Percentiles rank a stretch among this genome's conserved stretches.
These are phyloP conservation scores for Alternaria conjuncta DNA, from an alignment of 2,329 filamentous ascomycete genomes.

Conservation along the genomic window DNA sequence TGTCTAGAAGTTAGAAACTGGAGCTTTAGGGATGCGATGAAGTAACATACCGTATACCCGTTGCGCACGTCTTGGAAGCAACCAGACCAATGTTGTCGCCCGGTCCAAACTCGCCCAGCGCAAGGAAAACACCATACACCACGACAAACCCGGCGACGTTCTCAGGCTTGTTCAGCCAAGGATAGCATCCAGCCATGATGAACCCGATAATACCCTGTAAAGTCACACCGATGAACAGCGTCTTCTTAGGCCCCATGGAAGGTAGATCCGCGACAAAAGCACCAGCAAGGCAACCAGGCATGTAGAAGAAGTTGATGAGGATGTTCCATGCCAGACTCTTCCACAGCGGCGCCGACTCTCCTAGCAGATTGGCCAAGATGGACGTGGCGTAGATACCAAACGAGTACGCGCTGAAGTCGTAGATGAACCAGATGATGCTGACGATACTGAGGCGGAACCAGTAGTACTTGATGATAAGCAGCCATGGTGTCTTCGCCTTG, in stretches of 20 bases:
- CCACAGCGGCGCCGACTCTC: slow-evolving; percentile 67
- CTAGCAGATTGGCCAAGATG: slow-evolving; percentile 72
- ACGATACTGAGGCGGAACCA: slow-evolving; percentile 63
- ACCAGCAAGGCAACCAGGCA: slow-evolving; percentile 80
- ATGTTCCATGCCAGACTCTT: slow-evolving; percentile 88
- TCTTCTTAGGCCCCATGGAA: slow-evolving; percentile 76
- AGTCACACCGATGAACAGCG: slow-evolving; percentile 72
- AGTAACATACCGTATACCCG: slow-evolving; percentile 66
- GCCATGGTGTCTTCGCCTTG: slow-evolving; percentile 51
- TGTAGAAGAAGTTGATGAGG: slow-evolving; percentile 86
- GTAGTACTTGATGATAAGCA: slow-evolving; percentile 60
- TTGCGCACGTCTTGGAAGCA: slow-evolving; percentile 86
- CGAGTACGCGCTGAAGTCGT: slow-evolving; percentile 78
- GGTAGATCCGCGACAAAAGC: slow-evolving; percentile 73
- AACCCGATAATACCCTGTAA: slow-evolving; percentile 82
- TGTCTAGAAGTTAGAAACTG: slow-evolving; percentile 7
- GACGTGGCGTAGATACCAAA: slow-evolving; percentile 85
- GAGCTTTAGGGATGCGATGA: background rate
- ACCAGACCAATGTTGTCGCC: slow-evolving; percentile 91
- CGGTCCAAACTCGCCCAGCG: slow-evolving; percentile 80
- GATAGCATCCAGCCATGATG: slow-evolving; percentile 84
- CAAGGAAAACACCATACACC: slow-evolving; percentile 78
- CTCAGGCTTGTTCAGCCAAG: slow-evolving; percentile 67
- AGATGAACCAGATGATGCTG: slow-evolving; percentile 63
- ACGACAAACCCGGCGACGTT: slow-evolving; percentile 79